Conservation (phyloP, 1,284 basidiomycete genomes). For the Fomitopsis palustris region DNA sequence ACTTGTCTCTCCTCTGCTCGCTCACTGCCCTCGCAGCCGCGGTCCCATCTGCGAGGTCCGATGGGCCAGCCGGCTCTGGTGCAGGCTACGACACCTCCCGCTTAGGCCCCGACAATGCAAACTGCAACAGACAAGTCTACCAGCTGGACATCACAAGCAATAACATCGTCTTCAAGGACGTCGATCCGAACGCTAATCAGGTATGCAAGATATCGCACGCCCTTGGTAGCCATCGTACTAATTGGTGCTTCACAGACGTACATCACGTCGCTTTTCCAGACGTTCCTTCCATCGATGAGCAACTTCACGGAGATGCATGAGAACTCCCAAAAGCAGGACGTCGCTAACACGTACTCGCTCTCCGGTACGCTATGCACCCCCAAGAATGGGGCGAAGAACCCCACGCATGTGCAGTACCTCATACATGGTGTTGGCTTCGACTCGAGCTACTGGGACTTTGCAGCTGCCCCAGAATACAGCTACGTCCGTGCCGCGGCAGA, state of each 20-base stretch:
- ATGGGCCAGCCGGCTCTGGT: background rate
- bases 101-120: constrained; percentile 17
- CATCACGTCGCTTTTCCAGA: constrained; percentile 9
- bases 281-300: constrained; percentile 3
- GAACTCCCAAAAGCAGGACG: constrained; percentile 3
- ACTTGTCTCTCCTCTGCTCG: constrained; percentile 1
- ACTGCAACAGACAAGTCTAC: constrained; percentile 13
- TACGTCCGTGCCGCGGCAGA: constrained; percentile 16
- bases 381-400: constrained; percentile 9
- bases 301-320: constrained; percentile 13
- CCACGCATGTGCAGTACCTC: constrained; percentile 12
- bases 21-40: background rate
- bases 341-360: constrained; percentile 11
- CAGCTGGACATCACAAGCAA: constrained; percentile 12
- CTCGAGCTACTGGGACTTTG: constrained; percentile 18
- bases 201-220: background rate
- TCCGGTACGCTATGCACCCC: constrained; percentile 16
- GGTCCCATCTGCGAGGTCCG: background rate
- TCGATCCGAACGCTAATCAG: constrained; percentile 9
- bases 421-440: constrained; percentile 16
- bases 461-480: constrained; percentile 10
- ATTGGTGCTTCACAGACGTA: constrained; percentile 3
- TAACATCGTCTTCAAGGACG: constrained; percentile 15
- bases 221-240: background rate
- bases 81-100: constrained; percentile 14